These are phyloP conservation scores for Crataegus laevigata DNA, from an alignment of 306 rosid genomes.

Conservation along the genomic window DNA sequence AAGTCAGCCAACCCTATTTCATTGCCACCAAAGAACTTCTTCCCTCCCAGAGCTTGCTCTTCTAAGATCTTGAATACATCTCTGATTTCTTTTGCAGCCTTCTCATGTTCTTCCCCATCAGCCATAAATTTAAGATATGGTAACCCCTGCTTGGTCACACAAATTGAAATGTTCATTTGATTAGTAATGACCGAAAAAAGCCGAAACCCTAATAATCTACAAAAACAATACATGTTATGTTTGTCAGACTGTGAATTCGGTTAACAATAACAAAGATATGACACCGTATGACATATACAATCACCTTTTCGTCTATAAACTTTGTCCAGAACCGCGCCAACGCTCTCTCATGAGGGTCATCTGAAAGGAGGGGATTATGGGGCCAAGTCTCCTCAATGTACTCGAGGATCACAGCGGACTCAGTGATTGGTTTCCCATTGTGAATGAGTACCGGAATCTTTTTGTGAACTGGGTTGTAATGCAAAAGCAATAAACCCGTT, in stretches of 20 bases:
- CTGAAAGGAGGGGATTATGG: constrained; percentile 4
- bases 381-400: constrained; percentile 17
- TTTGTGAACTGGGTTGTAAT: constrained; percentile 9
- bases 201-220: background rate
- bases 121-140: background rate
- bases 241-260: background rate
- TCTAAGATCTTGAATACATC: constrained; percentile 1
- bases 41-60: constrained; percentile 15
- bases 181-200: background rate
- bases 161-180: background rate
- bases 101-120: constrained; percentile 16
- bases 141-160: background rate
- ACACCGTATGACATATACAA: background rate
- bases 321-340: constrained; percentile 4
- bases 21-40: constrained; percentile 6
- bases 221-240: background rate
- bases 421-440: background rate
- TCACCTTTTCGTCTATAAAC: constrained; percentile 10
- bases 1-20: constrained; percentile 16
- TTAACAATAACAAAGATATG: background rate
- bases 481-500: no score
- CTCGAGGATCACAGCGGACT: constrained; percentile 13
- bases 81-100: background rate
- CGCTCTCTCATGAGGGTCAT: background rate
- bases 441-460: constrained; percentile 16